Conservation (phyloP, 345 rosid genomes). For the Dovyalis caffra region DNA sequence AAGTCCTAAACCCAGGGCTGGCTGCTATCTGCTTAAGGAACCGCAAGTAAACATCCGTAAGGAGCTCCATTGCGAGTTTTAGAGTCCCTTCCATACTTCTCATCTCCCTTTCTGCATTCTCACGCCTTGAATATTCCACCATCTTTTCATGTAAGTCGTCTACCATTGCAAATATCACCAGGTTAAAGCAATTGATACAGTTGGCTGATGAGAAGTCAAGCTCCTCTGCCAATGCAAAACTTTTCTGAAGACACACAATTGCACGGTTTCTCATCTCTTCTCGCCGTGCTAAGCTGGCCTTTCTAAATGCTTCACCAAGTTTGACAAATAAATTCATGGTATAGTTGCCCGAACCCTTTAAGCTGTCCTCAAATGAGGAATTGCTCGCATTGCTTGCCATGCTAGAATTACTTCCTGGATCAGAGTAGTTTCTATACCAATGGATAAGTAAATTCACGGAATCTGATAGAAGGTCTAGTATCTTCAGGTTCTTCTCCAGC, state of each 20-base stretch:
- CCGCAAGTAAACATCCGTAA: constrained; percentile 53
- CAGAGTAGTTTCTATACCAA: constrained; percentile 54
- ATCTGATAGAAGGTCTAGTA: constrained; percentile 69
- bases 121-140: constrained; percentile 74
- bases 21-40: constrained; percentile 49
- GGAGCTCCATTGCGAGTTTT: constrained; percentile 60
- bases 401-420: constrained; percentile 41
- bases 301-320: constrained; percentile 75
- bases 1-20: constrained; percentile 67
- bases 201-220: constrained; percentile 62
- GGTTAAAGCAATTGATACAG: constrained; percentile 58
- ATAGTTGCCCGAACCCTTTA: constrained; percentile 39
- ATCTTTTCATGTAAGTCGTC: constrained; percentile 90
- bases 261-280: constrained; percentile 86
- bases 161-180: constrained; percentile 59
- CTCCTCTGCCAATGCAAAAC: constrained; percentile 57
- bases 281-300: constrained; percentile 71
- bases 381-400: constrained; percentile 45
- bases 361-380: constrained; percentile 59
- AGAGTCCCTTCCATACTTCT: constrained; percentile 89
- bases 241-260: constrained; percentile 44
- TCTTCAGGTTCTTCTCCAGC: constrained; percentile 62
- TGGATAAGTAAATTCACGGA: constrained; percentile 50
- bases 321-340: constrained; percentile 55
- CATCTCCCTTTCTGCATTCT: constrained; percentile 73